These are phyloP conservation scores for Diaporthe sp. DNA, from an alignment of 2,329 filamentous ascomycete species.

Conservation along the genomic window DNA sequence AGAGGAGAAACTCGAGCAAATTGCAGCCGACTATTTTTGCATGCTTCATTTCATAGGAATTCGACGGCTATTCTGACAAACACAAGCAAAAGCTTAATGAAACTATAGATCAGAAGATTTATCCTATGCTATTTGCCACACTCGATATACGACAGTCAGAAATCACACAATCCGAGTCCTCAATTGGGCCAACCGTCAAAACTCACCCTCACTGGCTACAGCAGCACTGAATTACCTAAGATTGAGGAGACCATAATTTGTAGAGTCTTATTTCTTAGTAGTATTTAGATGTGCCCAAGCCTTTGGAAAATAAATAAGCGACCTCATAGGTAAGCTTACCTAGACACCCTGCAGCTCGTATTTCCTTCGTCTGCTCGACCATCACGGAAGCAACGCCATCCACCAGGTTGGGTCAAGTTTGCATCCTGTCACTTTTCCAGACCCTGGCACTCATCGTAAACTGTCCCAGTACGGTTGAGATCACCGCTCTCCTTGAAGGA, in stretches of 20 bases:
- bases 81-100: neutral
- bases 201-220: neutral
- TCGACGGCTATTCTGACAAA: neutral
- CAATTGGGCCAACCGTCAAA: neutral
- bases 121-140: too few species aligned
- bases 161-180: neutral
- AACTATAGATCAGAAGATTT: neutral
- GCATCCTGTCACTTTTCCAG: neutral
- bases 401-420: neutral
- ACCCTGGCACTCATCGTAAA: neutral
- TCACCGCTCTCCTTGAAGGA: neutral
- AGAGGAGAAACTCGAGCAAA: neutral
- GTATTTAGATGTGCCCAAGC: neutral
- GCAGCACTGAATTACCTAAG: neutral
- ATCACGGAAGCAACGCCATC: neutral
- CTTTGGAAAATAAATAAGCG: neutral
- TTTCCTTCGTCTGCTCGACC: neutral
- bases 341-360: neutral
- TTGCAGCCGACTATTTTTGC: neutral
- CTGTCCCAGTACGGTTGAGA: neutral
- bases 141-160: neutral
- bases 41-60: neutral
- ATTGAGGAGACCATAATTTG: too few species aligned
- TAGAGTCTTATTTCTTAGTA: neutral
- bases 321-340: neutral